phyloP scores from a whole-genome alignment of 441 rosid genomes.

The Mallotus japonicus region DNA sequence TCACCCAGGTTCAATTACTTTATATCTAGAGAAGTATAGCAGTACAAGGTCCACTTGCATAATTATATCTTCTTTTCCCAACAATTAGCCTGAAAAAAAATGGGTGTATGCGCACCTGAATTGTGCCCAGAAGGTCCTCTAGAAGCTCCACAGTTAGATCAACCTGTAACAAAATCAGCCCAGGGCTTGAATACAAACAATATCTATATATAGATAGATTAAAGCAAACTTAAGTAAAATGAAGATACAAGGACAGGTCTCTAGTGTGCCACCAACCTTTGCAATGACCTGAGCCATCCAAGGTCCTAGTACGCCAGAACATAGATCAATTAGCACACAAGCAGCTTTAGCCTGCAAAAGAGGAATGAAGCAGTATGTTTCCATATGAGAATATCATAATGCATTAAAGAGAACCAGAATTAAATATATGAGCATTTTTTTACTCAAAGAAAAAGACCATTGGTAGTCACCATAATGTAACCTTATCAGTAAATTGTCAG shows the following conservation, averaged over 20 bases:
- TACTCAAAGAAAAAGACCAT: not conserved
- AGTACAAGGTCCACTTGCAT: constrained; percentile 8
- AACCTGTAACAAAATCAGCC: constrained; percentile 46
- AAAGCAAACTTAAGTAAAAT: constrained; percentile 7
- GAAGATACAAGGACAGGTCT: constrained; percentile 13
- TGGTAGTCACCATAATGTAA: too few species aligned
- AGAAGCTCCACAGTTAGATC: constrained; percentile 75
- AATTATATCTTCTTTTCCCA: not conserved
- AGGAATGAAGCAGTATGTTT: constrained; percentile 20
- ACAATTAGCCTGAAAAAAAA: constrained; percentile 13
- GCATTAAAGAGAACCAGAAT: not conserved
- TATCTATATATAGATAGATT: not conserved
- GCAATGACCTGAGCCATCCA: constrained; percentile 75
- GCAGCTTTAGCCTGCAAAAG: constrained; percentile 81
- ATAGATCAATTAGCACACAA: constrained; percentile 74
- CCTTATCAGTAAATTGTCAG: not conserved
- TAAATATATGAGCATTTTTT: not conserved
- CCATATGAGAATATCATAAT: constrained; percentile 3
- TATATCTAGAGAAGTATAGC: not conserved
- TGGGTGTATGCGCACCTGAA: constrained; percentile 50
- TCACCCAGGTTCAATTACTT: not conserved
- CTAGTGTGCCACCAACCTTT: constrained; percentile 49
- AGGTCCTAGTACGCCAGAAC: constrained; percentile 72
- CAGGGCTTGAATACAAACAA: constrained; percentile 20
- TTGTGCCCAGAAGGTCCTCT: constrained; percentile 73